Base-by-base conservation (phyloP, 257 asterid species). In the Anisodus tanguticus region DNA sequence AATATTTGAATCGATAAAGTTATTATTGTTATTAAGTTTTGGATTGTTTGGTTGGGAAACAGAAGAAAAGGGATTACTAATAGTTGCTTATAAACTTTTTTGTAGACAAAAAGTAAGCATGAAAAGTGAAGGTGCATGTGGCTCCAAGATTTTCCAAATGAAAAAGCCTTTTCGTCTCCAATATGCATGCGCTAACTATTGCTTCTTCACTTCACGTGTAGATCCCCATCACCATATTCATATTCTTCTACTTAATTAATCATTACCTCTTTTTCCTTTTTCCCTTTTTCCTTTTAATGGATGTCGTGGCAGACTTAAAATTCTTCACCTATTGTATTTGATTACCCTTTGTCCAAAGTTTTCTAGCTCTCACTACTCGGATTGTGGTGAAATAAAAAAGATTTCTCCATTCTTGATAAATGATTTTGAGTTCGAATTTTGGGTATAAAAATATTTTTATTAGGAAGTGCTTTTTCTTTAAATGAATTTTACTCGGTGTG, bases 221-320 rank as follows among this genome's bases (percentile, higher is more conserved):
- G 6, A 26, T 51, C 47, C 26, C 63, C 8, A 76, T 76, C 63
- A 76, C 39, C 10, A 68, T 39, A 68, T 13, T 41, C 45, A 41
- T 31, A 39, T 17, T 66, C 64, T 43, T 47, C 64, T 57, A 47
- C 39, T 71, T n/a, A 77, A 51, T n/a, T n/a, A 77, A 51, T n/a
- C 43, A 71, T 66, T 7, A 58, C 4, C 31, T 43, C 68, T 43
- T 83, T 63, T 67, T 78, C 53, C 11, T 12, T 71, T 74, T 47
- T 51, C 55, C 47, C 9, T n/a, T n/a, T n/a, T n/a, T n/a, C 26
- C 26, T 22, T 26, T 31, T 31, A 31, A 31, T 59, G 66, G 66
- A 76, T 76, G 62, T 51, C 81, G 6, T 76, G 81, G 81, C 81
- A 51, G 81, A 76, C 81, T 22, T 43, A 72, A 72, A 72, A 72